Percentiles rank a stretch among this genome's conserved stretches.
phyloP scores from a whole-genome alignment of 2,329 filamentous ascomycete species.

The Fusarium coffeatum region DNA sequence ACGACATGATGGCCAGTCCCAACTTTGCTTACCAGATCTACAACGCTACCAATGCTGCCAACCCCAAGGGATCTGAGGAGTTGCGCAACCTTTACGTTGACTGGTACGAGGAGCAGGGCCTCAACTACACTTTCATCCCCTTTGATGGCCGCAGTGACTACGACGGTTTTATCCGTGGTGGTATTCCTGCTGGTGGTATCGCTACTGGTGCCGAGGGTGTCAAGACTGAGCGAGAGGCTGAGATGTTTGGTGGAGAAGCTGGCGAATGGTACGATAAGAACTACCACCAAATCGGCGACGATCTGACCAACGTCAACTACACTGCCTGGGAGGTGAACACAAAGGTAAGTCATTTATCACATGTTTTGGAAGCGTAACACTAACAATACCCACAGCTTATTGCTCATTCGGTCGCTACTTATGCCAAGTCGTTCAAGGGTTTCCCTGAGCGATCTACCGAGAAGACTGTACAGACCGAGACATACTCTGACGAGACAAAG shows the following conservation, averaged over 20 bases:
- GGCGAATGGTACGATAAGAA: conserved; percentile 69
- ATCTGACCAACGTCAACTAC: conserved; percentile 66
- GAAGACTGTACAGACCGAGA: conserved; percentile 39
- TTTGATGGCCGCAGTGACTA: conserved; percentile 87
- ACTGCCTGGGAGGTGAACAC: conserved; percentile 72
- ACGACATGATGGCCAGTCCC: conserved; percentile 75
- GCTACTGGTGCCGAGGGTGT: conserved; percentile 81
- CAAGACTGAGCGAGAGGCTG: conserved; percentile 75
- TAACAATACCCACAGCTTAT: conserved; percentile 62
- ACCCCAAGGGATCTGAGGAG: conserved; percentile 77
- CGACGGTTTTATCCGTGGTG: conserved; percentile 77
- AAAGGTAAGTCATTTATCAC: conserved; percentile 56
- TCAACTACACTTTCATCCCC: conserved; percentile 76
- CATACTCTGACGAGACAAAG: conserved; percentile 54
- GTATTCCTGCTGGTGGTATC: conserved; percentile 80
- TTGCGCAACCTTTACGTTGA: conserved; percentile 74
- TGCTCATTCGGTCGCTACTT: conserved; percentile 78
- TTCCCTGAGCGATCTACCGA: conserved; percentile 67
- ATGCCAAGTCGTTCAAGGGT: conserved; percentile 71
- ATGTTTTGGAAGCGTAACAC: not conserved
- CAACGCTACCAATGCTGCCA: conserved; percentile 75
- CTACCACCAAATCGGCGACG: conserved; percentile 73
- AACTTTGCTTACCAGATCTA: conserved; percentile 78
- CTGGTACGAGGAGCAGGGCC: conserved; percentile 71
- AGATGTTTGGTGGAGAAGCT: conserved; percentile 76